A percentile compares a stretch with the other conserved stretches of the same genome.
These are phyloP conservation scores for Friedmanniomyces simplex DNA, from an alignment of 495 filamentous ascomycete species.

Conservation along the genomic window DNA sequence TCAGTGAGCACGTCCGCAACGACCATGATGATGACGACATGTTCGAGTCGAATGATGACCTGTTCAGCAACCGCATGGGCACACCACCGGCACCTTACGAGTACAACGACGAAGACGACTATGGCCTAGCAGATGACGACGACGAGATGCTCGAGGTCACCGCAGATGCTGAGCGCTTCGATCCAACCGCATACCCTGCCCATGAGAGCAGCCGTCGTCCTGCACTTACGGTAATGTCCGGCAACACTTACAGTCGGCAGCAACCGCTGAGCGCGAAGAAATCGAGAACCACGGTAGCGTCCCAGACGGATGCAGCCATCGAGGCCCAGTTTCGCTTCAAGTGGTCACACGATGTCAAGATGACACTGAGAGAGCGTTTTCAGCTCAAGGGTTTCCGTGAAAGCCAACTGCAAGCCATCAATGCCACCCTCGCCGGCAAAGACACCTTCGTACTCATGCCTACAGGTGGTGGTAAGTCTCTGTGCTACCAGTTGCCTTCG, in stretches of 20 bases:
- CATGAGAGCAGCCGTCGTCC: background rate
- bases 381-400: slow-evolving; percentile 71
- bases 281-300: background rate
- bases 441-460: slow-evolving; percentile 96
- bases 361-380: slow-evolving; percentile 67
- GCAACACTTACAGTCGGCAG: slow-evolving; percentile 36
- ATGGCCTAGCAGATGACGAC: slow-evolving; percentile 39
- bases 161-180: slow-evolving; percentile 43
- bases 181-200: slow-evolving; percentile 18
- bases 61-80: slow-evolving; percentile 24
- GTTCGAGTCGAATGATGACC: background rate
- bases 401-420: slow-evolving; percentile 94
- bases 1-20: background rate
- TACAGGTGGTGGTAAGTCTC: slow-evolving; percentile 90
- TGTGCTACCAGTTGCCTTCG: slow-evolving; percentile 93
- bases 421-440: slow-evolving; percentile 75
- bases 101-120: slow-evolving; percentile 20
- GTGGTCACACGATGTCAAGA: slow-evolving; percentile 82
- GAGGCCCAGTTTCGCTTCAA: slow-evolving; percentile 34
- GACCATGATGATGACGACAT: slow-evolving; percentile 3
- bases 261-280: slow-evolving; percentile 23
- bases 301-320: slow-evolving; percentile 9
- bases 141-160: slow-evolving; percentile 59
- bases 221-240: slow-evolving; percentile 46
- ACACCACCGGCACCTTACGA: slow-evolving; percentile 17